These are phyloP conservation scores for Astraeus odoratus DNA, from an alignment of 768 basidiomycete genomes.

Conservation along the genomic window DNA sequence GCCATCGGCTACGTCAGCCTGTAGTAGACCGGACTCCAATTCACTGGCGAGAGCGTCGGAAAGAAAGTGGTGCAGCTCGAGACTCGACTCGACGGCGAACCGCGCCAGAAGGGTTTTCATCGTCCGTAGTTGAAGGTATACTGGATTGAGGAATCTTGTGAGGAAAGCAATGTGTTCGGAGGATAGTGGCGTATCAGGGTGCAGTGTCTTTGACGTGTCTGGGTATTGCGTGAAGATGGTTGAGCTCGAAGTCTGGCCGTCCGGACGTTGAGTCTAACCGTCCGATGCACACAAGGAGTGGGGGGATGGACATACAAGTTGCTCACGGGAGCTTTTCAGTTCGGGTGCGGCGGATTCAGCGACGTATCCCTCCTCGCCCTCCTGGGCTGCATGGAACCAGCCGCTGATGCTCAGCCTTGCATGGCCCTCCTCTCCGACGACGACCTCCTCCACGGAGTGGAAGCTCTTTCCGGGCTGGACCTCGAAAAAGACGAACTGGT, in stretches of 20 bases:
- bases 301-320: conserved; percentile 61
- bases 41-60: conserved; percentile 55
- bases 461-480: conserved; percentile 96
- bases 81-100: conserved; percentile 80
- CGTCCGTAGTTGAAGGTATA: conserved; percentile 79
- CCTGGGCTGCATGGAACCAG: conserved; percentile 93
- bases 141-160: conserved; percentile 78
- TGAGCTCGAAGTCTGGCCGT: conserved; percentile 50
- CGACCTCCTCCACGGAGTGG: conserved; percentile 94
- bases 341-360: conserved; percentile 38
- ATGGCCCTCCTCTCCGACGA: conserved; percentile 66
- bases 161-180: conserved; percentile 65
- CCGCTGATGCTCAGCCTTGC: conserved; percentile 86
- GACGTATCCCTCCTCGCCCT: conserved; percentile 84
- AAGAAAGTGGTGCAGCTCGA: conserved; percentile 88
- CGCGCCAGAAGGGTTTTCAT: conserved; percentile 73
- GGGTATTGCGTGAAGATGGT: conserved; percentile 54
- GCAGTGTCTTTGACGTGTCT: conserved; percentile 37
- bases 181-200: conserved; percentile 48
- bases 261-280: conserved; percentile 7
- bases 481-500: conserved; percentile 81
- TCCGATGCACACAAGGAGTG: conserved; percentile 1
- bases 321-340: conserved; percentile 80
- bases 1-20: conserved; percentile 58
- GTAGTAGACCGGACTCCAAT: conserved; percentile 59